phyloP scores from a whole-genome alignment of 108 stramenopile species.

The Epithemia pelagica region DNA sequence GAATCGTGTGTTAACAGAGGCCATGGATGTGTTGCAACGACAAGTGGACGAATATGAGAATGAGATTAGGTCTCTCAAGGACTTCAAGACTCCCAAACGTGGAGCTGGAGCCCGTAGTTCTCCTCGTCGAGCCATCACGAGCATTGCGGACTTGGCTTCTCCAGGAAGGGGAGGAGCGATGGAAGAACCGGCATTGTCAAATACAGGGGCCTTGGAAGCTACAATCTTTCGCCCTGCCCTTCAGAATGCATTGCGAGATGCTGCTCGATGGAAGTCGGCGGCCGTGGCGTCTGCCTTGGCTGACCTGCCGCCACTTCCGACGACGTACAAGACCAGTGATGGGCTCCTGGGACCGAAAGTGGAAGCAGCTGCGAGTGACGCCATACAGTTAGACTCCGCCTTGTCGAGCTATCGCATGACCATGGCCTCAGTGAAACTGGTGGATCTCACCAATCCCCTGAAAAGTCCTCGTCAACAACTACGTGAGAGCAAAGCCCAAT shows the following conservation, averaged over 20 bases:
- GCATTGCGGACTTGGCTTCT: conserved; percentile 10
- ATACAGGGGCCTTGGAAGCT: conserved; percentile 60
- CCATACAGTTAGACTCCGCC: too few species aligned
- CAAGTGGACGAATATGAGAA: conserved; percentile 81
- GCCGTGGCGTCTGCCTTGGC: conserved; percentile 29
- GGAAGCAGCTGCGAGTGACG: too few species aligned
- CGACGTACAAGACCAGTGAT: neutral
- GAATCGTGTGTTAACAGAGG: conserved; percentile 61
- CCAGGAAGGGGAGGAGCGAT: neutral
- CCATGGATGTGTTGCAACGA: conserved; percentile 70
- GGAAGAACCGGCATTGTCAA: too few species aligned
- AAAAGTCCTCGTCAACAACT: conserved; percentile 24
- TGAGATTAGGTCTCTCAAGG: conserved; percentile 61
- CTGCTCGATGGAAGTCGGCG: conserved; percentile 64
- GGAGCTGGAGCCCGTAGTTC: conserved; percentile 18
- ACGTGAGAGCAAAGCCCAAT: conserved; percentile 8
- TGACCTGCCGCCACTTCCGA: conserved; percentile 30
- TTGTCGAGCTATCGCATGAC: conserved; percentile 23
- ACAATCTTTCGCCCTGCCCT: conserved; percentile 72
- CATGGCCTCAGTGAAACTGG: conserved; percentile 37
- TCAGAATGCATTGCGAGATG: conserved; percentile 51
- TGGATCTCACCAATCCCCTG: conserved; percentile 20
- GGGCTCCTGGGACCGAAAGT: neutral
- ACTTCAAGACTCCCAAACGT: conserved; percentile 42
- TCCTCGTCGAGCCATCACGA: conserved; percentile 30